Conservation (phyloP, 2,329 filamentous ascomycete genomes). For the Neocucurbitaria cava region DNA sequence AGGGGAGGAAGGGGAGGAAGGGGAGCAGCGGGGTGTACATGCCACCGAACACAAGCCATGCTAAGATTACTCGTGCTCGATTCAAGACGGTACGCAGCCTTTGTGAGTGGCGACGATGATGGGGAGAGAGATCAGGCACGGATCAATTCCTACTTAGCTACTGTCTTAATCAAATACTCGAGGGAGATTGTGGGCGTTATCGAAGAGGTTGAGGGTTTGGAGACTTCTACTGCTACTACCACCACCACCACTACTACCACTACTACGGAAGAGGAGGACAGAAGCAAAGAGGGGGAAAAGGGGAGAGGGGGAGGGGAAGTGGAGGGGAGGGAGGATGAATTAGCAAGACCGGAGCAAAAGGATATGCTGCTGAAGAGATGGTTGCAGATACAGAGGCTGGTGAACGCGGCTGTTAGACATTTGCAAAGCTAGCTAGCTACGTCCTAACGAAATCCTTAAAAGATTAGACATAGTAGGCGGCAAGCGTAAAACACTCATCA, state of each 20-base stretch:
- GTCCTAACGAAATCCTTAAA: no score
- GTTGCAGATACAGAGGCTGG: slow-evolving; percentile 46
- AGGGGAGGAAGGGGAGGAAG: no score
- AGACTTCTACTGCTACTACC: slow-evolving; percentile 14
- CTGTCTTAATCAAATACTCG: slow-evolving; percentile 38
- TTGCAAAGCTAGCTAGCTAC: neutral
- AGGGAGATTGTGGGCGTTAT: slow-evolving; percentile 34
- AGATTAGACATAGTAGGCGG: no score
- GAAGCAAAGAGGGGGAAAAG: no score
- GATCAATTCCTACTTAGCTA: slow-evolving; percentile 48
- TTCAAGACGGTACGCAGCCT: slow-evolving; percentile 36
- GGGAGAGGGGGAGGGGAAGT: neutral
- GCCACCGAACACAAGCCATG: slow-evolving; percentile 56
- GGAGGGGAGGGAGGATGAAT: slow-evolving; percentile 12
- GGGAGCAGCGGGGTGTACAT: slow-evolving; percentile 39
- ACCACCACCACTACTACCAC: no score
- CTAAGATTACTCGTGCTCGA: slow-evolving; percentile 46
- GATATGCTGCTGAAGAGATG: slow-evolving; percentile 40
- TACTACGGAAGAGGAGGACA: no score
- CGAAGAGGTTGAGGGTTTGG: slow-evolving; percentile 38
- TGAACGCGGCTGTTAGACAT: slow-evolving; percentile 21
- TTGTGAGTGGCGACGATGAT: slow-evolving; percentile 43
- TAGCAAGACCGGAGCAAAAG: slow-evolving; percentile 26
- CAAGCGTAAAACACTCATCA: neutral
- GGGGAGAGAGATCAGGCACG: slow-evolving; percentile 42